A percentile compares a stretch with the other conserved stretches of the same genome.
Conservation (phyloP, 768 basidiomycete species). For the Lactifluus volemus region DNA sequence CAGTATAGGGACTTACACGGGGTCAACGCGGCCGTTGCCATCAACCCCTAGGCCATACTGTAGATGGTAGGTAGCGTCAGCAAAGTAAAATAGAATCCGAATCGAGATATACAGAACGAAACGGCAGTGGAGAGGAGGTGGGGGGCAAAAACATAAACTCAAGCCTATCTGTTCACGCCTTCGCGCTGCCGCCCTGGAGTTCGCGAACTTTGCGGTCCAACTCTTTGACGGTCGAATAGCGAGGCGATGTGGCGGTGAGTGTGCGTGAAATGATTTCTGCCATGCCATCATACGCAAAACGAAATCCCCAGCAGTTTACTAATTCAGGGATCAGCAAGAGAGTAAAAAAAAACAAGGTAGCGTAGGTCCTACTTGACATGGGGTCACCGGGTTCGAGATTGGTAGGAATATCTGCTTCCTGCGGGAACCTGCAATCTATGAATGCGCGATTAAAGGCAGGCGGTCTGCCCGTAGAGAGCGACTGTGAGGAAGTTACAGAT, state of each 20-base stretch:
- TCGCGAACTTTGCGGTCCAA: constrained; percentile 54
- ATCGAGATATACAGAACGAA: too few relatives aligned
- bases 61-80: too few relatives aligned
- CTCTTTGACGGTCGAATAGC: constrained; percentile 40
- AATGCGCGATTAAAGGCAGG: constrained; percentile 59
- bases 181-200: constrained; percentile 28
- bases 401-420: constrained; percentile 25
- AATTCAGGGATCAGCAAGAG: neutral
- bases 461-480: constrained; percentile 61
- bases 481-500: constrained; percentile 30
- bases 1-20: constrained; percentile 49
- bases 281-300: constrained; percentile 57
- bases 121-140: too few relatives aligned
- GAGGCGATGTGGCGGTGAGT: constrained; percentile 54
- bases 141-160: too few relatives aligned
- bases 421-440: constrained; percentile 58
- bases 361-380: constrained; percentile 13
- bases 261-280: constrained; percentile 55
- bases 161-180: too few relatives aligned
- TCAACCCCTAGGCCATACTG: constrained; percentile 71
- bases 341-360: neutral
- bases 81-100: too few relatives aligned
- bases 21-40: constrained; percentile 81
- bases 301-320: constrained; percentile 57
- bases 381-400: constrained; percentile 24